These are phyloP conservation scores for Talaromyces ruber DNA, from an alignment of 495 filamentous ascomycete species.

Conservation along the genomic window DNA sequence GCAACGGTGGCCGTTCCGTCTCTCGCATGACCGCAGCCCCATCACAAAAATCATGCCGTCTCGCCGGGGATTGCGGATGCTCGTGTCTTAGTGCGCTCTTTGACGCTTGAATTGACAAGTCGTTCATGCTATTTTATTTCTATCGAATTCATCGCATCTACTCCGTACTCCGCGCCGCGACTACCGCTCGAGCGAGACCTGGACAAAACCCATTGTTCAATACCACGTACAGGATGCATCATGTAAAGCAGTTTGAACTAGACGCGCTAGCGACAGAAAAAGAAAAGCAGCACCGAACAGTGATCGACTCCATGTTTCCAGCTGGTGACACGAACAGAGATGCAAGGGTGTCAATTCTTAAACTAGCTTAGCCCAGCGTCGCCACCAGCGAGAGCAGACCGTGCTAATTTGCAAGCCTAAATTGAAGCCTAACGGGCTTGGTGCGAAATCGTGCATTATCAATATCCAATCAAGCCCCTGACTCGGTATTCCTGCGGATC, in stretches of 20 bases:
- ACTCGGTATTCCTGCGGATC: background rate
- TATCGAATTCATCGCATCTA: background rate
- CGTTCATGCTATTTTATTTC: background rate
- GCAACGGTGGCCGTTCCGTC: background rate
- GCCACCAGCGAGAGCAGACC: background rate
- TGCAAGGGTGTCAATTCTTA: background rate
- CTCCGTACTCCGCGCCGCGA: background rate
- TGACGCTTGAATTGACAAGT: background rate
- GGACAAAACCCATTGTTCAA: background rate
- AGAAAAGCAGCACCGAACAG: background rate
- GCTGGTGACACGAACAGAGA: background rate
- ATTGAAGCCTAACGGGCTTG: background rate
- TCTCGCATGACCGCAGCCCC: background rate
- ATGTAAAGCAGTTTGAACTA: background rate
- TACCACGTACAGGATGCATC: background rate
- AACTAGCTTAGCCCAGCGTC: background rate
- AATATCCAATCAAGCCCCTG: background rate
- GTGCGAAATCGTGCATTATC: background rate
- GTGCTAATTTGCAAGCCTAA: no score
- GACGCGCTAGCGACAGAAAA: background rate
- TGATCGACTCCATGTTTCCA: background rate
- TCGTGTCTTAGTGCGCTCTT: background rate
- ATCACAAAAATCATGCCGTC: slow-evolving; percentile 3
- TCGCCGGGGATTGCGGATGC: slow-evolving; percentile 1
- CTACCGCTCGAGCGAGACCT: no score